phyloP scores from a whole-genome alignment of 2,329 filamentous ascomycete species.

The Phoma herbarum region DNA sequence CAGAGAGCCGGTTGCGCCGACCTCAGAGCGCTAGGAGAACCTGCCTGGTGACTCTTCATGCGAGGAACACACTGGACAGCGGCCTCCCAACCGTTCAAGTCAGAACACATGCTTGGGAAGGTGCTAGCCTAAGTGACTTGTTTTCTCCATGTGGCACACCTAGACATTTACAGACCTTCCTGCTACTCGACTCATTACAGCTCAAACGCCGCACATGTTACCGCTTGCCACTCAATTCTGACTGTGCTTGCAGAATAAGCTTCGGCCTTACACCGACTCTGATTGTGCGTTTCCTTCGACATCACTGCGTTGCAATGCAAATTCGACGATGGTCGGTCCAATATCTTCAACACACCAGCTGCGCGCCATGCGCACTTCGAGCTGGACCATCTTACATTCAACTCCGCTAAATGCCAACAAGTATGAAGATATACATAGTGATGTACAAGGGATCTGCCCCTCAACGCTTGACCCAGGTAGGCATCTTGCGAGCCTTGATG shows the following conservation, averaged over 20 bases:
- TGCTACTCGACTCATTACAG: not conserved
- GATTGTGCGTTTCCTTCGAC: not conserved
- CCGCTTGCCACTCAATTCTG: not conserved
- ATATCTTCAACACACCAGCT: not conserved
- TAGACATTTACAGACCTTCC: not conserved
- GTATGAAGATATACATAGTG: conserved; percentile 24
- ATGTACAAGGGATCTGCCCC: conserved; percentile 34
- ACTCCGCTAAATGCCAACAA: conserved; percentile 28
- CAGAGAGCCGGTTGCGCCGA: too few species aligned
- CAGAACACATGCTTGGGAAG: not conserved
- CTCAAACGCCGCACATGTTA: not conserved
- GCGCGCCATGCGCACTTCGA: not conserved
- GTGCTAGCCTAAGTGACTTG: not conserved
- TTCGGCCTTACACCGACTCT: not conserved
- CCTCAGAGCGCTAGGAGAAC: not conserved
- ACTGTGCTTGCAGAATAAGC: not conserved
- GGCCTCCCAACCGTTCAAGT: not conserved
- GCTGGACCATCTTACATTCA: conserved; percentile 21
- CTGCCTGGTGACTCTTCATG: too few species aligned
- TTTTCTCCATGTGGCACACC: not conserved
- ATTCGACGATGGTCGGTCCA: not conserved
- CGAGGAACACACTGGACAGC: not conserved
- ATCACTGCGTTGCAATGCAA: not conserved
- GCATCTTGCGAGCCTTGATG: conserved; percentile 97
- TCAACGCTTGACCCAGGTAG: conserved; percentile 92